Conservation (phyloP, 2,329 filamentous ascomycete genomes). For the Trichoderma sp. region DNA sequence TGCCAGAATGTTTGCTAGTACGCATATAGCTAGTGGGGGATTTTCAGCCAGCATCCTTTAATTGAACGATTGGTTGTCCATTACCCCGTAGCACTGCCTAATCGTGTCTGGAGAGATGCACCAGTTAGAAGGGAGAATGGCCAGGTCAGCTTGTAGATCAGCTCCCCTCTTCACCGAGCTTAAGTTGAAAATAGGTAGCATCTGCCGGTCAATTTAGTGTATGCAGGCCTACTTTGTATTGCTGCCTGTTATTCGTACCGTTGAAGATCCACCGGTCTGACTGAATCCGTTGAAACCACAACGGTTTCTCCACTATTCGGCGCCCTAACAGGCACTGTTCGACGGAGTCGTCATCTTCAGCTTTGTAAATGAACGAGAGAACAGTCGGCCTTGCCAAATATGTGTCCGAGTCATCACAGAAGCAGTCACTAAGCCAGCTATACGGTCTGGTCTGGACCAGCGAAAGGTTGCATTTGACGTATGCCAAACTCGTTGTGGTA, state of each 20-base stretch:
- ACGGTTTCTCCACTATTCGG: not conserved
- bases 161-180: not conserved
- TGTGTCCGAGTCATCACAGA: not conserved
- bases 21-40: not conserved
- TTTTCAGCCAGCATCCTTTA: not conserved
- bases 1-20: not conserved
- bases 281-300: not conserved
- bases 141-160: not conserved
- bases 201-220: not conserved
- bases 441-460: not conserved
- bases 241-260: not conserved
- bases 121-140: not conserved
- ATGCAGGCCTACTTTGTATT: not conserved
- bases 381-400: not conserved
- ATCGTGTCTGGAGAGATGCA: not conserved
- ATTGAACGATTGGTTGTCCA: not conserved
- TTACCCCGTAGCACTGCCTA: not conserved
- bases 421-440: not conserved
- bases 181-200: not conserved
- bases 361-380: not conserved
- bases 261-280: not conserved
- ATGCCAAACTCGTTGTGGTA: not conserved
- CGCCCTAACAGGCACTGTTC: not conserved
- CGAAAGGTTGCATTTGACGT: not conserved
- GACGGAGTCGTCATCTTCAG: not conserved